Evolutionary conservation across 306 rosid genomes (phyloP), one percentile per base, ranked within the genome.

Genomic region (Sophora flavescens): DNA sequence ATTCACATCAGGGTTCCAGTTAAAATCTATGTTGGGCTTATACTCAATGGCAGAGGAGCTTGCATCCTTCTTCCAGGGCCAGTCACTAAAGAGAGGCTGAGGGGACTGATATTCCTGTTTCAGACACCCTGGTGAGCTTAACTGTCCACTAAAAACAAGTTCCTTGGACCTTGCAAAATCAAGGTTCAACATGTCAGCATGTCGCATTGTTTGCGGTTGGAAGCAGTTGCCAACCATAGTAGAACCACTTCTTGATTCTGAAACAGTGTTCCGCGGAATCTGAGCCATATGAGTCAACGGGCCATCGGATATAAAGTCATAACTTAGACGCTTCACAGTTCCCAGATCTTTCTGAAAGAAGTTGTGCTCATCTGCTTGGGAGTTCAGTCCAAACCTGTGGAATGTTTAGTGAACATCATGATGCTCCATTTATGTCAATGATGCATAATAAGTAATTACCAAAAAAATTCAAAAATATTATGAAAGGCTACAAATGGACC

Each of bases 41-140:
- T 81, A 81, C 69, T 78, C 90, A 16, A 54, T 62, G 41, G 58
- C 44, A 42, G 85, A 69, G 16, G 85, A 85, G 41, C 81, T 76
- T 62, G 70, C 61, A 76, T 85, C 89, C 82, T 78, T 87, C 65
- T 86, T 79, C 87, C 85, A 85, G 51, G 82, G 88, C 91, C 91
- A 89, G 78, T 82, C 89, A 70, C 70, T 78, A 59, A 89, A 83
- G 69, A 87, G 89, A 44, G 85, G 67, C 81, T 81, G 93, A 45
- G 88, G 74, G 35, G 86, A 60, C 52, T 75, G 83, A 47, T 89
- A 88, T 51, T 83, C 89, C 69, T 85, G 89, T 81, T 87, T 89
- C 68, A 81, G 11, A 33, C 83, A 26, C 57, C 81, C 88, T 2
- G 80, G 39, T 57, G 83, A 58, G 61, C 86, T 56, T 74, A 85